These are phyloP conservation scores for Amaranthus cruentus DNA, from an alignment of 148 eudicot species.

Conservation along the genomic window DNA sequence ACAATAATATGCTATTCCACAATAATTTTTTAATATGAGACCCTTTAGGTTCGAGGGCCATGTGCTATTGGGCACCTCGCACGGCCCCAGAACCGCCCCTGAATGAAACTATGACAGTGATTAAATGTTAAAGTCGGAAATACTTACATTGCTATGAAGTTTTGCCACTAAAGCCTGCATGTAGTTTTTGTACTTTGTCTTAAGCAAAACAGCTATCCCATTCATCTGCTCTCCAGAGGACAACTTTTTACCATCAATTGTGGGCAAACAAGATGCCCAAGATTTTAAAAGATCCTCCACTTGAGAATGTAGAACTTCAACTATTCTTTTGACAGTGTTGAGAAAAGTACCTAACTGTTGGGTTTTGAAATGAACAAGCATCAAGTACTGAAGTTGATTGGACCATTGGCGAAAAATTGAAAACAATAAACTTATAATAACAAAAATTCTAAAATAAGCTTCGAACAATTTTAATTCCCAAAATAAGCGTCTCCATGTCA, in stretches of 20 bases:
- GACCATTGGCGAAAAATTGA: neutral
- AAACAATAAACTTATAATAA: too few species aligned
- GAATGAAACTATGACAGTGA: neutral
- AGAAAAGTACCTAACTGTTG: slow-evolving; percentile 73
- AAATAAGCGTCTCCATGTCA: too few species aligned
- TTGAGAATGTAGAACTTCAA: slow-evolving; percentile 70
- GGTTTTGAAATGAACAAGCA: slow-evolving; percentile 2
- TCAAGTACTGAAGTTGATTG: neutral
- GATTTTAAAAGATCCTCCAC: slow-evolving; percentile 69
- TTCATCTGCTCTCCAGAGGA: slow-evolving; percentile 86
- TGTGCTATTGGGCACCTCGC: too few species aligned
- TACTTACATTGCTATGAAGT: slow-evolving; percentile 65
- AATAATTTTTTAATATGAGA: too few species aligned
- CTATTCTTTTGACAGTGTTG: slow-evolving; percentile 76
- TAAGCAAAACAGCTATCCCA: slow-evolving; percentile 57
- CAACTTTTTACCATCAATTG: slow-evolving; percentile 49
- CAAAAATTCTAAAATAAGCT: too few species aligned
- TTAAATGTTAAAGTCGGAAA: neutral
- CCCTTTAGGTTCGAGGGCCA: too few species aligned
- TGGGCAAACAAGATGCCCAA: slow-evolving; percentile 73
- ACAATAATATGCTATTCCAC: too few species aligned
- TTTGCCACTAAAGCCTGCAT: slow-evolving; percentile 71
- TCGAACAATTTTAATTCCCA: too few species aligned
- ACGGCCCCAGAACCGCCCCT: too few species aligned
- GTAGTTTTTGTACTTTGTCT: slow-evolving; percentile 84